phyloP scores from a whole-genome alignment of 2,329 filamentous ascomycete genomes.

The Aspergillus amoenus region DNA sequence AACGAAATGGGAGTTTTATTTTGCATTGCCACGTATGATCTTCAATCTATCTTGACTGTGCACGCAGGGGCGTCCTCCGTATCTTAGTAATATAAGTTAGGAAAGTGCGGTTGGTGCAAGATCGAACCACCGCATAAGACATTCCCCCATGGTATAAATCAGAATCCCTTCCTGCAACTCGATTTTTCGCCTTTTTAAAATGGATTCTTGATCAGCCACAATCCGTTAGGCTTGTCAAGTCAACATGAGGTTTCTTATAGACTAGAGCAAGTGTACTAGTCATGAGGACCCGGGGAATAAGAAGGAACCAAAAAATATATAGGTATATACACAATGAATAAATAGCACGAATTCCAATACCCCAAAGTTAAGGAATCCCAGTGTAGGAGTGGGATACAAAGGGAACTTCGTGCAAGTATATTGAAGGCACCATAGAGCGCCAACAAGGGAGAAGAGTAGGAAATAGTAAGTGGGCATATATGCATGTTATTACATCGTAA shows the following conservation, averaged over 20 bases:
- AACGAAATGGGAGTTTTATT: conserved; percentile 51
- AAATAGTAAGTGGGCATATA: neutral
- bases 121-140: too few species aligned
- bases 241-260: neutral
- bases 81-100: too few species aligned
- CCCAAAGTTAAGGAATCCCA: neutral
- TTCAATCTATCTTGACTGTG: conserved; percentile 58
- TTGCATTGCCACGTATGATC: neutral
- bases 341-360: neutral
- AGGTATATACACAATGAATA: neutral
- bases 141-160: too few species aligned
- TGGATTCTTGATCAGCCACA: too few species aligned
- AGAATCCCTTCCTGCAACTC: too few species aligned
- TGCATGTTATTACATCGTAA: neutral
- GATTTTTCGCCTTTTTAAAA: too few species aligned
- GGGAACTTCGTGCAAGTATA: neutral
- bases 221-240: neutral
- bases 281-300: neutral
- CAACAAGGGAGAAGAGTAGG: neutral
- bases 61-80: neutral
- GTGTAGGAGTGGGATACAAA: neutral
- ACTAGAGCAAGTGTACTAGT: neutral
- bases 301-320: neutral
- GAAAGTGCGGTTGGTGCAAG: too few species aligned
- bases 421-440: neutral